Base-by-base conservation (phyloP, 139 green algal genomes). In the Tetradesmus obliquus region DNA sequence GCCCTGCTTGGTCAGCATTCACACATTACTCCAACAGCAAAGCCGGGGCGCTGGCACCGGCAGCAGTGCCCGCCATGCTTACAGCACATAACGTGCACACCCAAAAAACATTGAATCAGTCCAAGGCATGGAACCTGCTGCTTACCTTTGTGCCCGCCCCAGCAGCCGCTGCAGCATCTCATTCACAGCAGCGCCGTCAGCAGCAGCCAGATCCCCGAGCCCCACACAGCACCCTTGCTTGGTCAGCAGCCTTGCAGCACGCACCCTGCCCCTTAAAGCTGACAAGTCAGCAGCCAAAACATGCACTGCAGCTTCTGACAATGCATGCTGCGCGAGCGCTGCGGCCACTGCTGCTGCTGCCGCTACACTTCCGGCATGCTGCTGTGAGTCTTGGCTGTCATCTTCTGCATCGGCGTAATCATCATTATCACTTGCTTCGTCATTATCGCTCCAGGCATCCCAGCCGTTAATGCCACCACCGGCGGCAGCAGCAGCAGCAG, bases 221-320 rank as follows among this genome's bases (percentile, higher is more conserved):
- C 22, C 22, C 6, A 90, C 86, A 72, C 51, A 72, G 53, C 69
- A 83, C 15, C 86, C 86, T 7, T 74, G 86, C 86, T 90, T 90
- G 8, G 86, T 90, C 86, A 90, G 71, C 71, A 90, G 53, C 71
- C 86, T 20, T 4, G 86, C 86, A n/a, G 86, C 69, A 19, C 86
- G 22, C 0, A 84, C 53, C n/a, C 71, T 10, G 55, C 86, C 86
- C 3, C 86, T 19, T 53, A 90, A 24, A 9, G 5, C 10, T 5
- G n/a, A 19, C n/a, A 90, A 19, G 19, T 84, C 13, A 15, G 22
- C 20, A 10, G 20, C 6, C 9, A 90, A n/a, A 9, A 54, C 20
- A 32, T 90, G 53, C 5, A 55, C 45, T 9, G 55, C 51, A 4
- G 60, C 5, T 7, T 84, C 51, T 22, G 22, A 58, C 19, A 90